Conservation (phyloP, 139 green algal species). For the Tetradesmus lagerheimii region DNA sequence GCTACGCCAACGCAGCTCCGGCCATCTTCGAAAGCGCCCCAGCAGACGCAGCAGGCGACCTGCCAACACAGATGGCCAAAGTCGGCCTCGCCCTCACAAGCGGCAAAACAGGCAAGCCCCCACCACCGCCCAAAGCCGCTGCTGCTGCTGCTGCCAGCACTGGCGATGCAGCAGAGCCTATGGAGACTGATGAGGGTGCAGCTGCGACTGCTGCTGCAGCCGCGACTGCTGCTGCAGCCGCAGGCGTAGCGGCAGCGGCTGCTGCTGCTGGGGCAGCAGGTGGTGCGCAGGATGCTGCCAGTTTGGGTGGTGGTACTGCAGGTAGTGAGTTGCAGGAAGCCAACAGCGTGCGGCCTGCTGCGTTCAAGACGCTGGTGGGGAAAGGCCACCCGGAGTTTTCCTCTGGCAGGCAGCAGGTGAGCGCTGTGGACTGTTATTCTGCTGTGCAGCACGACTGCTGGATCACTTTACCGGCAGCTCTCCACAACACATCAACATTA, state of each 20-base stretch:
- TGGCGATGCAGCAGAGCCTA: not conserved
- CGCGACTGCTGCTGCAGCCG: not conserved
- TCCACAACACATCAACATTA: too few species aligned
- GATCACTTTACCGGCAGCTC: too few species aligned
- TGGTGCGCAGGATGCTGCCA: not conserved
- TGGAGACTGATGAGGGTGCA: not conserved
- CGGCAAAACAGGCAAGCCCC: slow-evolving; percentile 63
- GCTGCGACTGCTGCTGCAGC: not conserved
- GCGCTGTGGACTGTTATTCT: too few species aligned
- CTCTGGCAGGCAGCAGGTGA: slow-evolving; percentile 76
- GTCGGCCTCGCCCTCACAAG: slow-evolving; percentile 73
- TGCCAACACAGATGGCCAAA: slow-evolving; percentile 87
- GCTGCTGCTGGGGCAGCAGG: not conserved
- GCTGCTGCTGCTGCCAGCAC: slow-evolving; percentile 3
- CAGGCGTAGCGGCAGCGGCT: not conserved
- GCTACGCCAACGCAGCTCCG: slow-evolving; percentile 65
- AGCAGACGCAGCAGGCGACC: slow-evolving; percentile 71
- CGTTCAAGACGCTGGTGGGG: slow-evolving; percentile 92
- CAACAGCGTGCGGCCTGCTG: slow-evolving; percentile 72
- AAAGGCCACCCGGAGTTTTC: slow-evolving; percentile 93
- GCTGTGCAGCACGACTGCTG: too few species aligned
- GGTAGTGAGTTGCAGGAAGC: slow-evolving; percentile 12
- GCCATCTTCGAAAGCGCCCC: slow-evolving; percentile 72
- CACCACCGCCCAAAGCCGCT: not conserved
- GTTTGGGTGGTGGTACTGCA: slow-evolving; percentile 1